These are phyloP conservation scores for Zelonia costaricensis DNA, from an alignment of 208 protist genomes.

Conservation along the genomic window DNA sequence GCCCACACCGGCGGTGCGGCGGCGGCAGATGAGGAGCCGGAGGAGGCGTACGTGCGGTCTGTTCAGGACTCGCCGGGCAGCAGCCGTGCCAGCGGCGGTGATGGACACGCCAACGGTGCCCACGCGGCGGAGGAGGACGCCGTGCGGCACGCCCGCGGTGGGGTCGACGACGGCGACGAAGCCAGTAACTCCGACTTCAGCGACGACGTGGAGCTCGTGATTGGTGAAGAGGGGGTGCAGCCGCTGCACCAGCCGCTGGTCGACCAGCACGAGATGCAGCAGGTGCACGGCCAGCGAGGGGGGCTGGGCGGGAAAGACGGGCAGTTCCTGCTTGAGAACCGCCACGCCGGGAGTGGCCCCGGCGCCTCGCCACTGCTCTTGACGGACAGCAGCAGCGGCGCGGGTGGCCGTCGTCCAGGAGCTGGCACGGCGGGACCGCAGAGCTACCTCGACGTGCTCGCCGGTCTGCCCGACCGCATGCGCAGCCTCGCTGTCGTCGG, in stretches of 20 bases:
- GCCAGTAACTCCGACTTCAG: constrained; percentile 56
- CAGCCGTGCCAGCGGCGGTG: no score
- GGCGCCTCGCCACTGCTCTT: constrained; percentile 25
- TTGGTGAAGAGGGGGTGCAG: constrained; percentile 75
- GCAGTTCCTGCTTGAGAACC: constrained; percentile 47
- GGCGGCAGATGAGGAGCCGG: constrained; percentile 27
- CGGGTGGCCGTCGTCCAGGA: no score
- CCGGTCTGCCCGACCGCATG: constrained; percentile 74
- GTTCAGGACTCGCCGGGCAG: constrained; percentile 23
- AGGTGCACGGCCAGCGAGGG: constrained; percentile 12
- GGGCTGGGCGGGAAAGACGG: constrained; percentile 6
- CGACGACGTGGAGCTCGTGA: constrained; percentile 82
- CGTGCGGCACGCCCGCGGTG: neutral
- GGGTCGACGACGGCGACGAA: neutral
- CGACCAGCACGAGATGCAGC: constrained; percentile 31
- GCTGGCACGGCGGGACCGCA: constrained; percentile 10
- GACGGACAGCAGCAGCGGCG: constrained; percentile 2
- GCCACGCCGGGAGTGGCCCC: constrained; percentile 10
- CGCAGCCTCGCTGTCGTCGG: constrained; percentile 96
- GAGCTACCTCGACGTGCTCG: constrained; percentile 50
- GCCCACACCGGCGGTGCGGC: constrained; percentile 1
- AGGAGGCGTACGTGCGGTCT: constrained; percentile 27
- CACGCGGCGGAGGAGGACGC: constrained; percentile 15
- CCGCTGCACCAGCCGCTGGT: constrained; percentile 67
- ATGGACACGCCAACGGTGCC: no score